Evolutionary conservation across 345 rosid species (phyloP), one percentile per base, ranked within the genome.

Genomic region (Salix suchowensis): DNA sequence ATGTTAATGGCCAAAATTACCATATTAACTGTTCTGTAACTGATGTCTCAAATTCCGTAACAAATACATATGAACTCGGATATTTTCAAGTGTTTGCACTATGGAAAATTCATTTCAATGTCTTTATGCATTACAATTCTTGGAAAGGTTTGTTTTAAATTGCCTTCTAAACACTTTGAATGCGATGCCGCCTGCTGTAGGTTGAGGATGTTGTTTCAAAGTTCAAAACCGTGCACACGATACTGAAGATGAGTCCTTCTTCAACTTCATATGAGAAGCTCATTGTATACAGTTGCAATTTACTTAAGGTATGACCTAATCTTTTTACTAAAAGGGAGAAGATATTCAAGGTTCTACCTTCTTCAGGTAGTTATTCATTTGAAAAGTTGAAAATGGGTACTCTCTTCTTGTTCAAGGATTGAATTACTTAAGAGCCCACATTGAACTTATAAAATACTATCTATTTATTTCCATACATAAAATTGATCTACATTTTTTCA

Each of bases 251-350:
- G 74, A 62, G 75, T 68, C 95, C 93, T 83, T 86, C 93, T 11
- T 78, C 89, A 48, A 76, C 82, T 78, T 86, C 95, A 14, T 93
- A 86, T 36, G 88, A 82, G 81, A 85, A 89, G 85, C 90, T 96
- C 72, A 81, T 92, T 71, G 40, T 73, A 62, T 84, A 79, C 82
- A 50, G 81, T 72, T 94, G 99, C 80, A 84, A 84, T 60, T 83
- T 80, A 39, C 74, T 34, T 26, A 80, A 92, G 98, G 98, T 94
- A 86, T n/a, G 78, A 62, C 32, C 54, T 58, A 12, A 71, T 62
- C 23, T 34, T 71, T 76, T 6, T 2, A 18, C 48, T 72, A 19
- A 30, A 77, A 72, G 68, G 42, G 58, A 50, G 67, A 64, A 64
- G 9, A 30, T 67, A 18, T 21, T 39, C 16, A 66, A 66, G 21